Evolutionary conservation across 108 stramenopile genomes (phyloP).

Genomic region (Cyclotella baltica): DNA sequence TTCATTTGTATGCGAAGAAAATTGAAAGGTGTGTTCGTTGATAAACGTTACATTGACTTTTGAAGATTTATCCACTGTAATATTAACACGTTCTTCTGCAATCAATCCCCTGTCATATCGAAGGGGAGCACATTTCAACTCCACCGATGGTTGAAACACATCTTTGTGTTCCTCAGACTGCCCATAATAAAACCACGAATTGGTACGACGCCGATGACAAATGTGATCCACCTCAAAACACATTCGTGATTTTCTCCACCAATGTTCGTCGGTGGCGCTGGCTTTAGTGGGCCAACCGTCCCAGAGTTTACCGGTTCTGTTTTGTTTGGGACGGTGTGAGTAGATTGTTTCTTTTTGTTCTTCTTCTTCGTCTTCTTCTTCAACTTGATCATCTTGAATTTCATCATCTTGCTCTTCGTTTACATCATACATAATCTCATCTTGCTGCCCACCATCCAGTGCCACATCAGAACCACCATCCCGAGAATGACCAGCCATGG

Average conservation of each 20-base stretch:
- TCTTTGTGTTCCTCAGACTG: background rate
- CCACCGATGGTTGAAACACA: conserved; percentile 49
- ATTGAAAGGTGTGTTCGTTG: conserved; percentile 9
- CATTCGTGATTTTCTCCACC: conserved; percentile 18
- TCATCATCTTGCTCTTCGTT: background rate
- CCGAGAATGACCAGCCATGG: conserved; percentile 2
- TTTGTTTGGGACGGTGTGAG: conserved; percentile 11
- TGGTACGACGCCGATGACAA: conserved; percentile 25
- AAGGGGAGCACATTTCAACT: conserved; percentile 29
- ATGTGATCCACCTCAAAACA: conserved; percentile 33
- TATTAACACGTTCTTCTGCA: conserved; percentile 34
- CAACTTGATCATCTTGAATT: background rate
- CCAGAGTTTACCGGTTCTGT: background rate
- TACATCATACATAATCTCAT: background rate
- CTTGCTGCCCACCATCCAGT: background rate
- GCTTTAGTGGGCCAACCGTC: conserved; percentile 2
- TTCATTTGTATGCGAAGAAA: too few species aligned
- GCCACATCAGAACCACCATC: background rate
- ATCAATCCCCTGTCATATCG: conserved; percentile 43
- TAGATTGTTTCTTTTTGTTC: background rate
- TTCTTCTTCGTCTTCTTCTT: background rate
- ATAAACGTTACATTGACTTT: background rate
- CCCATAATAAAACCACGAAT: conserved; percentile 45
- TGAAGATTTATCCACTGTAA: conserved; percentile 32
- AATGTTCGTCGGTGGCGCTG: background rate